These are phyloP conservation scores for Kurtzmaniella fragi DNA, from an alignment of 805 yeast genomes.

Conservation along the genomic window DNA sequence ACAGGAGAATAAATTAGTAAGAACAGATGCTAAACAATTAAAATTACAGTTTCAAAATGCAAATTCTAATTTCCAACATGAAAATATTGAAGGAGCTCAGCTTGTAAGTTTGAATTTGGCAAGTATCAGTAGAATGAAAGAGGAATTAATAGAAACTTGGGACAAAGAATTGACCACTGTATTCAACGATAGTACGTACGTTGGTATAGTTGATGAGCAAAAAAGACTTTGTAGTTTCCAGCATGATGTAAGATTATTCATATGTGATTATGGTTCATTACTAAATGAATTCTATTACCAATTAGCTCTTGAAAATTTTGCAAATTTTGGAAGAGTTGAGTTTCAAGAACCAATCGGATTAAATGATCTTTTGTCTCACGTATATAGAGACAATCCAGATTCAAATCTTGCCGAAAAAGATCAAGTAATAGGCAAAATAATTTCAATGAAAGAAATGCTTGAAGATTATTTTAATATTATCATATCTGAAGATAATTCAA, in stretches of 20 bases:
- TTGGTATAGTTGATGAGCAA: slow-evolving; percentile 75
- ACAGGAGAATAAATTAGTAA: slow-evolving; percentile 62
- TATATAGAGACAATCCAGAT: slow-evolving; percentile 18
- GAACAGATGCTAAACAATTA: slow-evolving; percentile 67
- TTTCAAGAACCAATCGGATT: slow-evolving; percentile 19
- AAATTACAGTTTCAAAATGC: slow-evolving; percentile 13
- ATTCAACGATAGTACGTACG: slow-evolving; percentile 64
- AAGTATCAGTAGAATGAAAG: slow-evolving; percentile 55
- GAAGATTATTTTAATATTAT: slow-evolving; percentile 68
- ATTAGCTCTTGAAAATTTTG: slow-evolving; percentile 68
- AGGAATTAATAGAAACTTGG: slow-evolving; percentile 40
- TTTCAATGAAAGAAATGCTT: slow-evolving; percentile 70
- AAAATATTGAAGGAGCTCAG: slow-evolving; percentile 1
- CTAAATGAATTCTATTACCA: slow-evolving; percentile 75
- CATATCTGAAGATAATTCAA: slow-evolving; percentile 31
- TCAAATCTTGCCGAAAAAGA: slow-evolving; percentile 7
- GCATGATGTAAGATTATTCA: slow-evolving; percentile 66
- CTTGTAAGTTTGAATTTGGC: slow-evolving; percentile 40
- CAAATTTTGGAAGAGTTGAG: slow-evolving; percentile 61
- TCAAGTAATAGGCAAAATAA: slow-evolving; percentile 13
- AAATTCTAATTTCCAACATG: not conserved
- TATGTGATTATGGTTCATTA: slow-evolving; percentile 76
- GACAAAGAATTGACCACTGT: slow-evolving; percentile 59
- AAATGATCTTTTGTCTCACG: slow-evolving; percentile 31
- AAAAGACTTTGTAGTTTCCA: slow-evolving; percentile 80